phyloP scores from a whole-genome alignment of 768 basidiomycete species.

The Lactarius indigo region DNA sequence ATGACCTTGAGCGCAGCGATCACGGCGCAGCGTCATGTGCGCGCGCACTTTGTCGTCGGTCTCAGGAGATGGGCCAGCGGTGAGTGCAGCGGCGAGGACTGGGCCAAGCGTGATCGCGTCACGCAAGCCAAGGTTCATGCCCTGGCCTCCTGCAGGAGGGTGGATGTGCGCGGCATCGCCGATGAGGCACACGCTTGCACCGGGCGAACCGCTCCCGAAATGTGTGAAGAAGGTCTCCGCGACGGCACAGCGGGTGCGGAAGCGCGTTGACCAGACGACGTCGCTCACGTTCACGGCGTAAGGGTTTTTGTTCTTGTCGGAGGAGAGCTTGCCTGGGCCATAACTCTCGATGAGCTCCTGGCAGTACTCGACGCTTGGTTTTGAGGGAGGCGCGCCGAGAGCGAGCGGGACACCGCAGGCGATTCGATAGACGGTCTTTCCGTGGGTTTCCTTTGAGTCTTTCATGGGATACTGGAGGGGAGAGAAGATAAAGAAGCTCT shows the following conservation, averaged over 20 bases:
- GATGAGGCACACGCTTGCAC: slow-evolving; percentile 31
- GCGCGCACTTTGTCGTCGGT: slow-evolving; percentile 35
- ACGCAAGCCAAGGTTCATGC: slow-evolving; percentile 58
- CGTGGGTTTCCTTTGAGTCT: slow-evolving; percentile 22
- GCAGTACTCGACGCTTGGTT: slow-evolving; percentile 41
- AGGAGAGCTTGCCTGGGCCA: slow-evolving; percentile 36
- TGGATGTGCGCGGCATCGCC: slow-evolving; percentile 54
- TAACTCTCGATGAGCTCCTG: slow-evolving; percentile 43
- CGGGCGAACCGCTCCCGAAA: slow-evolving; percentile 24
- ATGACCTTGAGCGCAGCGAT: slow-evolving; percentile 43
- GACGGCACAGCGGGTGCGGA: slow-evolving; percentile 43
- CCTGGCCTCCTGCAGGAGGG: slow-evolving; percentile 53
- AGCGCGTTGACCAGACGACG: slow-evolving; percentile 45
- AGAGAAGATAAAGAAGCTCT: slow-evolving; percentile 36
- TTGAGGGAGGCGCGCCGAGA: slow-evolving; percentile 36
- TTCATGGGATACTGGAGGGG: slow-evolving; percentile 36
- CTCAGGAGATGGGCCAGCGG: slow-evolving; percentile 26
- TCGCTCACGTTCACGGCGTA: slow-evolving; percentile 35
- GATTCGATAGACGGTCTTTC: slow-evolving; percentile 38
- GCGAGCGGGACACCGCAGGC: slow-evolving; percentile 37
- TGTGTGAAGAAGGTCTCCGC: slow-evolving; percentile 40
- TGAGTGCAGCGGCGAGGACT: slow-evolving; percentile 37
- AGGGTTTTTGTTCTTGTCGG: slow-evolving; percentile 36
- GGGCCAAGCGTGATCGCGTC: slow-evolving; percentile 48
- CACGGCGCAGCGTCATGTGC: slow-evolving; percentile 37